Conservation (phyloP, 2,329 filamentous ascomycete species). For the Fusarium sp. region DNA sequence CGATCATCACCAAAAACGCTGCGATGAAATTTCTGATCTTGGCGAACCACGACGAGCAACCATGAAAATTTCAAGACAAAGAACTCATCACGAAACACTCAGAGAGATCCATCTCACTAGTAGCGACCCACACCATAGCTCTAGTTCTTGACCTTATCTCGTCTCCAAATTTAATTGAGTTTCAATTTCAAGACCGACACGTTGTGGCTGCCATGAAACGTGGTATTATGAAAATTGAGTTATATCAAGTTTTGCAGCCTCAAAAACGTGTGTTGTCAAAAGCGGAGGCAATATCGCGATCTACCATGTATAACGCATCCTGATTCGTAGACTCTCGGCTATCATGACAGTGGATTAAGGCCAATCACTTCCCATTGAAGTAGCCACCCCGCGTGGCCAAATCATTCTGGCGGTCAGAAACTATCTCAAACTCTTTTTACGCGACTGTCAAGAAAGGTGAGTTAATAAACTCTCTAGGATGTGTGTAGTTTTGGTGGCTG, state of each 20-base stretch:
- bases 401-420: conserved; percentile 2
- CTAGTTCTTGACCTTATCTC: too few species aligned
- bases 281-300: neutral
- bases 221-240: neutral
- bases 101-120: neutral
- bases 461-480: neutral
- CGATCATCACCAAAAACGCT: too few species aligned
- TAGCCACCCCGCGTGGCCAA: neutral
- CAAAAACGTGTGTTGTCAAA: neutral
- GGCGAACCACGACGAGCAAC: neutral
- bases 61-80: neutral
- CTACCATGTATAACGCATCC: neutral
- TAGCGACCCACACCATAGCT: neutral
- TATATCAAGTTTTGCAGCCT: neutral
- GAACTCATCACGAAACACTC: neutral
- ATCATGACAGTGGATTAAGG: conserved; percentile 3
- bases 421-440: neutral
- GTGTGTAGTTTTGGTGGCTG: too few species aligned
- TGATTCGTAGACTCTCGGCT: conserved; percentile 5
- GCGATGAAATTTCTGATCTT: neutral
- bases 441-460: neutral
- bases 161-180: too few species aligned
- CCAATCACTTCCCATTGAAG: conserved; percentile 12
- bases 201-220: too few species aligned
- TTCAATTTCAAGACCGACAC: neutral